phyloP scores from a whole-genome alignment of 1,284 basidiomycete genomes.

The Melanopsichium pennsylvanicum region DNA sequence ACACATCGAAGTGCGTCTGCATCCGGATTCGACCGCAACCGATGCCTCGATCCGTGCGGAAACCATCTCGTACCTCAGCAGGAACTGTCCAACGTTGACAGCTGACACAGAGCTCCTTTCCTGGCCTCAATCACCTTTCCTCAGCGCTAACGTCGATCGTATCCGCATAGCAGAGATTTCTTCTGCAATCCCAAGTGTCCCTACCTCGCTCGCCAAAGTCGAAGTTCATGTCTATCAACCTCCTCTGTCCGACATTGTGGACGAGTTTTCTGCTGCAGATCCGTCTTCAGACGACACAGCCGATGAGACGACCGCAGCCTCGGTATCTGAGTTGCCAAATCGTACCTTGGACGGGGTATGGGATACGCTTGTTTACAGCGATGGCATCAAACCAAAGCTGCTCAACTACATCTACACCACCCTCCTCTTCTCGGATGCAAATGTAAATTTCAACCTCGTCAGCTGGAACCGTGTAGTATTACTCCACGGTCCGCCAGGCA shows the following conservation, averaged over 20 bases:
- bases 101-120: constrained; percentile 75
- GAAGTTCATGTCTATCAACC: constrained; percentile 86
- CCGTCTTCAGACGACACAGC: constrained; percentile 71
- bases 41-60: constrained; percentile 13
- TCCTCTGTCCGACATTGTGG: constrained; percentile 74
- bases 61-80: constrained; percentile 8
- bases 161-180: constrained; percentile 76
- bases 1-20: constrained; percentile 35
- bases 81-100: constrained; percentile 66
- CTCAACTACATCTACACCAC: constrained; percentile 95
- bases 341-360: constrained; percentile 85
- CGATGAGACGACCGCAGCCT: constrained; percentile 78
- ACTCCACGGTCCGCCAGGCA: constrained; percentile 95
- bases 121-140: constrained; percentile 72
- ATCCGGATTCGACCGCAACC: constrained; percentile 19
- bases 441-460: constrained; percentile 88
- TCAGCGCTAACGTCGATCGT: constrained; percentile 78
- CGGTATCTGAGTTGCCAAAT: constrained; percentile 84
- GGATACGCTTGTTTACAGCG: constrained; percentile 83
- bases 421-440: constrained; percentile 83
- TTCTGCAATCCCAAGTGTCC: constrained; percentile 1
- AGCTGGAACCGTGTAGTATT: constrained; percentile 94
- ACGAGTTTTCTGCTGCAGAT: constrained; percentile 76
- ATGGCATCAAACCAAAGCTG: constrained; percentile 85
- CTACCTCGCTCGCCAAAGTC: constrained; percentile 22